phyloP scores from a whole-genome alignment of 1,139 yeast species.

The Pichia norvegensis region DNA sequence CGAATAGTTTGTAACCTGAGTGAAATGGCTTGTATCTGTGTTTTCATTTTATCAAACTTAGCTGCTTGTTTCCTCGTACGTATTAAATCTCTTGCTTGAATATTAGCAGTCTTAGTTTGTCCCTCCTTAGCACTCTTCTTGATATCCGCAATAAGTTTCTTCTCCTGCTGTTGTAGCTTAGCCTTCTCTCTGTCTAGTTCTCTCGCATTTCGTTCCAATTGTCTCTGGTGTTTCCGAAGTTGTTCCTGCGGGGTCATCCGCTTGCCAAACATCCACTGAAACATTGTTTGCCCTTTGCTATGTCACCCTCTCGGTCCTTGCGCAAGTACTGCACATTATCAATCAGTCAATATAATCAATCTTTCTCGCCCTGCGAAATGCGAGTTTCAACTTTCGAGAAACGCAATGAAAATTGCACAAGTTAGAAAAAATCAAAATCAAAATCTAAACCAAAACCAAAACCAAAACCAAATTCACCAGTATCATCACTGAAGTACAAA shows the following conservation, averaged over 20 bases:
- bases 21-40: slow-evolving; percentile 90
- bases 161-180: slow-evolving; percentile 85
- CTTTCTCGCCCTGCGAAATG: no score
- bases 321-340: no score
- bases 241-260: slow-evolving; percentile 90
- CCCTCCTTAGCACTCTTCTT: slow-evolving; percentile 87
- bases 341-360: no score
- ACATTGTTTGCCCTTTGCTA: slow-evolving; percentile 36
- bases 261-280: slow-evolving; percentile 96
- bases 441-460: no score
- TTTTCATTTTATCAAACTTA: slow-evolving; percentile 89
- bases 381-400: no score
- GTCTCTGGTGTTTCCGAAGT: slow-evolving; percentile 87
- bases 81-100: slow-evolving; percentile 91
- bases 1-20: slow-evolving; percentile 84
- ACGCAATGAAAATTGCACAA: no score
- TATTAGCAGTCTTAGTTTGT: slow-evolving; percentile 81
- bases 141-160: slow-evolving; percentile 75
- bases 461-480: no score
- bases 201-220: slow-evolving; percentile 87
- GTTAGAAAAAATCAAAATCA: not conserved
- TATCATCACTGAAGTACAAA: not conserved
- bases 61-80: slow-evolving; percentile 69
- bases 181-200: slow-evolving; percentile 82
- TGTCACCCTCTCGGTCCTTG: no score